Evolutionary conservation across 495 filamentous ascomycete species (phyloP).

Genomic region (Penicillium waksmanii): DNA sequence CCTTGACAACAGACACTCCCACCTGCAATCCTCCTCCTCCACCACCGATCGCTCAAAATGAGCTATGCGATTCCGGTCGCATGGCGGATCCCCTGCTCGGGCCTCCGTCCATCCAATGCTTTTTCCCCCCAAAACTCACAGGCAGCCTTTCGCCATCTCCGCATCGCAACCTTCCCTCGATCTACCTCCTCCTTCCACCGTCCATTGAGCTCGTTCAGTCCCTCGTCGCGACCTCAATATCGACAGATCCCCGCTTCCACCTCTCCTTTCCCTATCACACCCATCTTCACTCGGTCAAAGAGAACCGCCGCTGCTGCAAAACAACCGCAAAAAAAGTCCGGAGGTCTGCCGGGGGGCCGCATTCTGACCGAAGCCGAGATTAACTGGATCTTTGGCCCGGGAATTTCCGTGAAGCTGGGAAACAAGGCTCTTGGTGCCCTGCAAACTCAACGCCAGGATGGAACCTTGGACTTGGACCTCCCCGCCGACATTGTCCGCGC

Average conservation of each 20-base stretch:
- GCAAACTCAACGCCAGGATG: slow-evolving; percentile 73
- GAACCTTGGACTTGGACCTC: slow-evolving; percentile 66
- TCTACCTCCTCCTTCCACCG: slow-evolving; percentile 25
- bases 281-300: slow-evolving; percentile 27
- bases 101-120: slow-evolving; percentile 37
- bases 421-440: slow-evolving; percentile 70
- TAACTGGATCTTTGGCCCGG: slow-evolving; percentile 62
- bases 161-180: slow-evolving; percentile 27
- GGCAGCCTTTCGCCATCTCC: slow-evolving; percentile 21
- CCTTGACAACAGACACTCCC: too few species aligned
- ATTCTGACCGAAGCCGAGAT: slow-evolving; percentile 58
- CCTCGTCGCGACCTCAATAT: slow-evolving; percentile 1
- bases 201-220: slow-evolving; percentile 15
- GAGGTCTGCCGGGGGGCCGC: slow-evolving; percentile 18
- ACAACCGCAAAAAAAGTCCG: slow-evolving; percentile 14
- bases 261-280: not conserved
- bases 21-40: slow-evolving; percentile 4
- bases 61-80: slow-evolving; percentile 50
- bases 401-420: slow-evolving; percentile 51
- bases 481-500: slow-evolving; percentile 49
- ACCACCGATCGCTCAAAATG: slow-evolving; percentile 42
- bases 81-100: slow-evolving; percentile 51
- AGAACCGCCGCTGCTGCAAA: slow-evolving; percentile 22
- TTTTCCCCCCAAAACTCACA: slow-evolving; percentile 25
- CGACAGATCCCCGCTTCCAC: not conserved